These are phyloP conservation scores for Pinus taeda DNA, from an alignment of 75 land plant species.

Conservation along the genomic window DNA sequence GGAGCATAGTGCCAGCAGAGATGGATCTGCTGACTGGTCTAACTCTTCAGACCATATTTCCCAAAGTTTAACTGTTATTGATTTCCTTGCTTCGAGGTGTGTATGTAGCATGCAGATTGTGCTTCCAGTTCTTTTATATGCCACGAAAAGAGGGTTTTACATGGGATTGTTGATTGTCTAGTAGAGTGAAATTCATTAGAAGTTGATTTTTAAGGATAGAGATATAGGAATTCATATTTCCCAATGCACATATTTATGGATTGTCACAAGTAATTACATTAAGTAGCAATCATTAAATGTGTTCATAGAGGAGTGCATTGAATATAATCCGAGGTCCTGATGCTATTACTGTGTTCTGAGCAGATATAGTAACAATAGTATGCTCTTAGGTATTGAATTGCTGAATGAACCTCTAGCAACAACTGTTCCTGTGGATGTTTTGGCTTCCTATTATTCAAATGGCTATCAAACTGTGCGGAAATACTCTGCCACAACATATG, in stretches of 20 bases:
- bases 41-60: slow-evolving; percentile 40
- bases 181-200: not conserved
- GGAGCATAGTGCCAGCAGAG: slow-evolving; percentile 91
- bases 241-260: not conserved
- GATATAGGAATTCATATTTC: not conserved
- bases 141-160: not conserved
- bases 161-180: not conserved
- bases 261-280: not conserved
- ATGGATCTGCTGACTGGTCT: slow-evolving; percentile 73
- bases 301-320: not conserved
- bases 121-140: not conserved
- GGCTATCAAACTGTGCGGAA: slow-evolving; percentile 73
- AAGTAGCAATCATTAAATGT: not conserved
- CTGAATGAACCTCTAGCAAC: slow-evolving; percentile 72
- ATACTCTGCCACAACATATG: slow-evolving; percentile 65
- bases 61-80: slow-evolving; percentile 58
- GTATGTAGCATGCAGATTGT: not conserved
- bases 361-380: slow-evolving; percentile 63
- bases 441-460: slow-evolving; percentile 54
- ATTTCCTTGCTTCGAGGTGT: slow-evolving; percentile 78
- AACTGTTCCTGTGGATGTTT: slow-evolving; percentile 52
- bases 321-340: too few relatives aligned
- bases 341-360: not conserved
- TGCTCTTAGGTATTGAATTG: slow-evolving; percentile 77
- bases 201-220: not conserved